These are phyloP conservation scores for Galerina sulciceps DNA, from an alignment of 768 basidiomycete species.

Conservation along the genomic window DNA sequence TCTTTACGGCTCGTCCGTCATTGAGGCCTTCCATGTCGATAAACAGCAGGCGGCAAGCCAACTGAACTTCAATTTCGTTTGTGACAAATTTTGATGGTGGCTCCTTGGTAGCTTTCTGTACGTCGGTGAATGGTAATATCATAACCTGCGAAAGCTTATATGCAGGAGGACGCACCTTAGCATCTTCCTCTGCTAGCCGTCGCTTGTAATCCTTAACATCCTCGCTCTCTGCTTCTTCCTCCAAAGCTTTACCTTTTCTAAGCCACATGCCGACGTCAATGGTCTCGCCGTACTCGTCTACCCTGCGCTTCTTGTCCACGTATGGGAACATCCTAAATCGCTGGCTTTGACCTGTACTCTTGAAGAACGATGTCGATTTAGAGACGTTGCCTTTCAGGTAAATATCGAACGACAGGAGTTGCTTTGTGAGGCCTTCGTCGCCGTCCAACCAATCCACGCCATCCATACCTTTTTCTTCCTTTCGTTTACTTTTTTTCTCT, in stretches of 20 bases:
- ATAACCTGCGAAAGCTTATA: neutral
- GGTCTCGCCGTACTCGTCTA: conserved; percentile 96
- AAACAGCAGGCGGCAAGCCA: conserved; percentile 87
- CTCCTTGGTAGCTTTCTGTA: conserved; percentile 74
- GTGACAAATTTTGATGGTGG: conserved; percentile 91
- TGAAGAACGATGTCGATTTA: conserved; percentile 86
- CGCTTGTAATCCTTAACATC: conserved; percentile 75
- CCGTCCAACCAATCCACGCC: conserved; percentile 74
- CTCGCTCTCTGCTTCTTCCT: conserved; percentile 86
- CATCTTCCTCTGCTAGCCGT: conserved; percentile 76
- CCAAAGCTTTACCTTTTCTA: conserved; percentile 86
- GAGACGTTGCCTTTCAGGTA: conserved; percentile 97
- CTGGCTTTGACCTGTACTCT: conserved; percentile 72
- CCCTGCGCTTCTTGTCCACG: conserved; percentile 87
- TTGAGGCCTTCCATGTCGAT: conserved; percentile 97
- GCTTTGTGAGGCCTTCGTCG: conserved; percentile 76
- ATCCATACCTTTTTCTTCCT: conserved; percentile 52
- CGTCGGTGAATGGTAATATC: conserved; percentile 11
- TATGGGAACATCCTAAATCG: conserved; percentile 98
- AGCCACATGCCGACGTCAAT: conserved; percentile 97
- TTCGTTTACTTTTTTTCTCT: conserved; percentile 38
- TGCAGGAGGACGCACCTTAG: conserved; percentile 55
- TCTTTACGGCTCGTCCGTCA: conserved; percentile 96
- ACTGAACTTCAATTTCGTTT: conserved; percentile 73
- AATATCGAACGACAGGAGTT: conserved; percentile 90